phyloP scores from a whole-genome alignment of 1,139 yeast species.

The Hyphopichia pseudoburtonii region DNA sequence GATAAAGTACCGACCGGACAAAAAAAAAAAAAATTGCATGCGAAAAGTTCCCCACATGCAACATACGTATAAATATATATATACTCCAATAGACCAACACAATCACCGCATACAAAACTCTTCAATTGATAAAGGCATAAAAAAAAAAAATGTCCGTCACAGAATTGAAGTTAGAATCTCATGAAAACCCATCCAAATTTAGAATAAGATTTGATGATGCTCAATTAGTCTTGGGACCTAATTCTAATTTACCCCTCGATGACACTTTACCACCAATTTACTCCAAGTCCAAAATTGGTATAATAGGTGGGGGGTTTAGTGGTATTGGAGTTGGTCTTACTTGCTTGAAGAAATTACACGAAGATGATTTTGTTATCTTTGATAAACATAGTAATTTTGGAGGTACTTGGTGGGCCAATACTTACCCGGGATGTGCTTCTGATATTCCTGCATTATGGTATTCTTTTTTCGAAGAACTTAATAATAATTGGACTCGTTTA shows the following conservation, averaged over 20 bases:
- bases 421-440: slow-evolving; percentile 56
- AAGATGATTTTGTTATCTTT: slow-evolving; percentile 36
- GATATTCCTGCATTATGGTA: slow-evolving; percentile 54
- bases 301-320: slow-evolving; percentile 51
- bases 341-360: slow-evolving; percentile 29
- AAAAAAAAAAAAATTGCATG: too few relatives aligned
- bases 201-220: slow-evolving; percentile 32
- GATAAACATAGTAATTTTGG: slow-evolving; percentile 49
- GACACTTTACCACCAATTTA: slow-evolving; percentile 21
- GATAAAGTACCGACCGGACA: too few relatives aligned
- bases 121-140: neutral
- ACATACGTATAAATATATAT: too few relatives aligned
- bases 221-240: slow-evolving; percentile 25
- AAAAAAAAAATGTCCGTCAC: slow-evolving; percentile 22
- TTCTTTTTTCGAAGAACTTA: slow-evolving; percentile 40
- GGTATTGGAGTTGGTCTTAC: slow-evolving; percentile 40
- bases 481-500: slow-evolving; percentile 42
- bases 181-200: slow-evolving; percentile 31
- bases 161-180: slow-evolving; percentile 30
- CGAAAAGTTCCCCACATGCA: too few relatives aligned
- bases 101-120: too few relatives aligned
- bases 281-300: slow-evolving; percentile 30
- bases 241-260: slow-evolving; percentile 14
- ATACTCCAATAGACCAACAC: too few relatives aligned
- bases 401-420: slow-evolving; percentile 58